Evolutionary conservation across 2,329 filamentous ascomycete species (phyloP).

Genomic region (Trichoderma simmonsii): DNA sequence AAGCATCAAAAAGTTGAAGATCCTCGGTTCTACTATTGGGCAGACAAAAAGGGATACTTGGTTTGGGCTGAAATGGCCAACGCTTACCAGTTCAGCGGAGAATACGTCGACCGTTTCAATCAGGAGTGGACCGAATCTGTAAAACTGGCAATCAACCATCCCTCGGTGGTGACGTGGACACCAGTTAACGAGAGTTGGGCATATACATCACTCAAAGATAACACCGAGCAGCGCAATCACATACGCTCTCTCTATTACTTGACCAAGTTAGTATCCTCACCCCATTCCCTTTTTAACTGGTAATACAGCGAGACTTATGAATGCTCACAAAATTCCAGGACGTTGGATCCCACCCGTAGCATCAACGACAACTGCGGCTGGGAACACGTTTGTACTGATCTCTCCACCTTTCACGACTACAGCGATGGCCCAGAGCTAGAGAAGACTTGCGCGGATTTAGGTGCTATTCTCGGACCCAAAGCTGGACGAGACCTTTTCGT

Average conservation of each 20-base stretch:
- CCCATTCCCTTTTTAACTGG: not conserved
- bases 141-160: conserved; percentile 62
- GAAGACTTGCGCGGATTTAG: conserved; percentile 51
- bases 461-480: conserved; percentile 53
- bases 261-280: conserved; percentile 51
- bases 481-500: conserved; percentile 55
- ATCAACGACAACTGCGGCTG: conserved; percentile 72
- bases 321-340: conserved; percentile 26
- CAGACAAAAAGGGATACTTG: conserved; percentile 57
- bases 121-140: conserved; percentile 63
- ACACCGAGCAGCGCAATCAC: conserved; percentile 59
- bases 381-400: conserved; percentile 63
- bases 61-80: conserved; percentile 66
- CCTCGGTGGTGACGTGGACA: conserved; percentile 63
- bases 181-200: conserved; percentile 64
- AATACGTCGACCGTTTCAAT: conserved; percentile 59
- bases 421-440: conserved; percentile 54
- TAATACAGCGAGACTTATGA: not conserved
- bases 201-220: conserved; percentile 56
- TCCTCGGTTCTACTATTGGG: conserved; percentile 59
- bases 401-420: conserved; percentile 69
- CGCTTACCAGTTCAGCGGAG: conserved; percentile 58
- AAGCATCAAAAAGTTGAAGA: conserved; percentile 66
- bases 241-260: conserved; percentile 61
- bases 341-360: conserved; percentile 59